phyloP scores from a whole-genome alignment of 192 early-diverging fungal genomes.

The Coemansia asiatica region DNA sequence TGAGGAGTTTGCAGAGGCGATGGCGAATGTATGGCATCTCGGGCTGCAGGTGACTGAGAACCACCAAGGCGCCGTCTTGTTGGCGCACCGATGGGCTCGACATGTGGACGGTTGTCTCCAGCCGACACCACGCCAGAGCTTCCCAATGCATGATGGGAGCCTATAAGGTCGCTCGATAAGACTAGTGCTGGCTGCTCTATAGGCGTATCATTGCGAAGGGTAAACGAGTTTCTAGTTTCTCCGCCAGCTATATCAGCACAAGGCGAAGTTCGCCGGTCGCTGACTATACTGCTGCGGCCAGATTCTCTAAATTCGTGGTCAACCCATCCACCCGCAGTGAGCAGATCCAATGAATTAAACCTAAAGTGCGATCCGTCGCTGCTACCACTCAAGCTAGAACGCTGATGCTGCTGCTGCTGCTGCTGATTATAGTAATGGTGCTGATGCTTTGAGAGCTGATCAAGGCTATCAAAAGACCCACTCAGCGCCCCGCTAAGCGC shows the following conservation, averaged over 20 bases:
- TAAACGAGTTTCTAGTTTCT: constrained; percentile 14
- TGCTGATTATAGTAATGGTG: not conserved
- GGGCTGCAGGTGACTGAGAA: constrained; percentile 13
- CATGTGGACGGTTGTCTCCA: constrained; percentile 19
- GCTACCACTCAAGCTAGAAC: not conserved
- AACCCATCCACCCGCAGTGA: constrained; percentile 7
- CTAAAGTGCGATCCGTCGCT: constrained; percentile 15
- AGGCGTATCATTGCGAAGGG: constrained; percentile 32
- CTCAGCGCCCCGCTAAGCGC: constrained; percentile 7
- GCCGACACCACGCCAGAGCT: not conserved
- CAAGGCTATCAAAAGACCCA: constrained; percentile 5
- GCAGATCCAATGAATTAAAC: constrained; percentile 15
- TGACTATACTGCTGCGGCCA: constrained; percentile 25
- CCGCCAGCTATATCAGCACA: constrained; percentile 1
- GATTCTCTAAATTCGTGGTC: constrained; percentile 18
- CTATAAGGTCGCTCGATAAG: constrained; percentile 36
- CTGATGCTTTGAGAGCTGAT: not conserved
- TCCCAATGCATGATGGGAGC: constrained; percentile 15
- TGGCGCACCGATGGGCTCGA: constrained; percentile 51
- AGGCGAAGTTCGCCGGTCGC: constrained; percentile 23
- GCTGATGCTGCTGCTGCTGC: not conserved
- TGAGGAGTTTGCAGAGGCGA: not conserved
- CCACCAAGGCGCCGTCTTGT: constrained; percentile 18
- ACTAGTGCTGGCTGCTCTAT: constrained; percentile 30
- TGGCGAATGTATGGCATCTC: constrained; percentile 1